Evolutionary conservation across 208 protist genomes (phyloP).

Genomic region (Dictyostelium gargantuum): DNA sequence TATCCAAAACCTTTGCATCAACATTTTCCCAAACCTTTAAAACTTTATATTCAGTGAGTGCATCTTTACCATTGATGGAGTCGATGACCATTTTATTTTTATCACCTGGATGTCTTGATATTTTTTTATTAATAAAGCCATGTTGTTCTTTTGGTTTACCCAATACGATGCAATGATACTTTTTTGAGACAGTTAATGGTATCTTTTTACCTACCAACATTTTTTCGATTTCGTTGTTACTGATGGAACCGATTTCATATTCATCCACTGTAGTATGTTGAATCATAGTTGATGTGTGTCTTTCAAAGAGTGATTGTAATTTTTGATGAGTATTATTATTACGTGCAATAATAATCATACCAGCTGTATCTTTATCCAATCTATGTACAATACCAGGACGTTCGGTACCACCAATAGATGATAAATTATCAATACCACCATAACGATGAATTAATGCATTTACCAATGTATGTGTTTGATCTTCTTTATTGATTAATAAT

Average conservation of each 20-base stretch:
- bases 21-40: conserved; percentile 12
- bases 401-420: conserved; percentile 9
- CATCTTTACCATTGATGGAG: conserved; percentile 30
- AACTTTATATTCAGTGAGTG: conserved; percentile 56
- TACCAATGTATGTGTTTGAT: conserved; percentile 41
- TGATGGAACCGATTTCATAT: background rate
- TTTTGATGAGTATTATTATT: background rate
- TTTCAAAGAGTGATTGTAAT: conserved; percentile 11
- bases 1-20: background rate
- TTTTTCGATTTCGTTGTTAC: background rate
- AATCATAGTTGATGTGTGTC: conserved; percentile 4
- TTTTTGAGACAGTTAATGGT: conserved; percentile 6
- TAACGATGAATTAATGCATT: conserved; percentile 40
- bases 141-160: conserved; percentile 18
- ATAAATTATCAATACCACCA: conserved; percentile 18
- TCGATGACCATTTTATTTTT: conserved; percentile 68
- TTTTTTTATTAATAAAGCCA: conserved; percentile 6
- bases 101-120: conserved; percentile 54
- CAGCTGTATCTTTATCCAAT: conserved; percentile 60
- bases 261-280: background rate
- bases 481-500: background rate
- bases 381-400: conserved; percentile 63
- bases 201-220: background rate
- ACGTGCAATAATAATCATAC: conserved; percentile 53
- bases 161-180: conserved; percentile 25